Evolutionary conservation across 805 yeast genomes (phyloP), one percentile per base, ranked within the genome.

Genomic region (Candida railenensis): DNA sequence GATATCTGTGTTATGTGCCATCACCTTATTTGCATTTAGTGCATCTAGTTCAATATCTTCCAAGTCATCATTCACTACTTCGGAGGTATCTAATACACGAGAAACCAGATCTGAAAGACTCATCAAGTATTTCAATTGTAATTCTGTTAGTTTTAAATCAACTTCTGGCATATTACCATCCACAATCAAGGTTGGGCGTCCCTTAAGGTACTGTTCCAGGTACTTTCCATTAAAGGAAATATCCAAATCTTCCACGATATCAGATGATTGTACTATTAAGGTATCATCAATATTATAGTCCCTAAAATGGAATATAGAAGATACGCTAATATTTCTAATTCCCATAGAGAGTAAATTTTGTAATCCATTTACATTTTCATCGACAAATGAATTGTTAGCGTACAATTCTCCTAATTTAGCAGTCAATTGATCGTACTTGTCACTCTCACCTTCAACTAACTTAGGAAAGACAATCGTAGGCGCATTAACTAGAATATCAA

Each of bases 401-500:
- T 77, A 84, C 8, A 94, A 67, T 58, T 92, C 96, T 52, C 99
- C 99, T 43, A 91, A 72, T 54, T 88, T 81, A 15, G 85, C 80
- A 0, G 86, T 82, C 30, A 92, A 60, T 16, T 77, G 67, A 57
- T 92, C 92, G 55, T 77, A 81, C 21, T 56, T 49, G 28, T 67
- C 67, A 38, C 75, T 77, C 3, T 75, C 69, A 4, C 39, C 39
- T 20, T 36, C 22, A 18, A 36, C 39, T 0, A 78, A 51, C 44
- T 75, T 75, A 0, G 98, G 96, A 57, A 90, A 89, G 2, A 85
- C 81, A 33, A 94, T 71, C 8, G 85, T 85, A 0, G 99, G 99
- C 1, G 97, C 89, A 44, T 80, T 77, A 14, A 94, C 73, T 15
- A 80, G 64, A 30, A 95, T 65, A 55, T 91, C 87, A 59, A 91